A percentile compares a stretch with the other conserved stretches of the same genome.
Conservation (phyloP, 2,329 filamentous ascomycete species). For the Cladosporium sp. region DNA sequence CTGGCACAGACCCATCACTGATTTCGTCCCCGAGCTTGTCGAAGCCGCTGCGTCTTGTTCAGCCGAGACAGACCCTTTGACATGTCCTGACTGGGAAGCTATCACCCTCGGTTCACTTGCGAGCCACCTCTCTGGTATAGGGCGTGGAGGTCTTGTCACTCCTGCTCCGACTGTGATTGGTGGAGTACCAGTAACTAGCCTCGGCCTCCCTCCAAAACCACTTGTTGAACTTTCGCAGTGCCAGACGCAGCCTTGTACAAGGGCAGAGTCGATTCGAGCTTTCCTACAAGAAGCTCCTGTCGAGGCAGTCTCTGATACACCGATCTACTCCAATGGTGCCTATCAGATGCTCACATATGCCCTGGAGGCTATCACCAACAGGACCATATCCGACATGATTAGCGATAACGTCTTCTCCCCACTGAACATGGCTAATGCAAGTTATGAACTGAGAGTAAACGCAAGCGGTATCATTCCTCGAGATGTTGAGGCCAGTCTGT, state of each 20-base stretch:
- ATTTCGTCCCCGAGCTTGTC: constrained; percentile 41
- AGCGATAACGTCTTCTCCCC: constrained; percentile 38
- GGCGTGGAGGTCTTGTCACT: not conserved
- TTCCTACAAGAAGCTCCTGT: constrained; percentile 35
- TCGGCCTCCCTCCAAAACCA: constrained; percentile 9
- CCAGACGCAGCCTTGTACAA: constrained; percentile 31
- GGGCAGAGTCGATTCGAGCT: constrained; percentile 29
- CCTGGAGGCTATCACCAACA: constrained; percentile 42
- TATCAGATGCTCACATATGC: constrained; percentile 43
- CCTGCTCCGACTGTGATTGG: not conserved
- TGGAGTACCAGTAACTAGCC: not conserved
- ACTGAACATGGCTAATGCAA: constrained; percentile 36
- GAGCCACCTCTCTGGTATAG: constrained; percentile 44
- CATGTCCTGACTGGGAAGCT: constrained; percentile 43
- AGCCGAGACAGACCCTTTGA: constrained; percentile 27
- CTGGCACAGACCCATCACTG: constrained; percentile 41
- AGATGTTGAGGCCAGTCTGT: not conserved
- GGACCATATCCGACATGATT: constrained; percentile 38
- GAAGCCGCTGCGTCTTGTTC: constrained; percentile 22
- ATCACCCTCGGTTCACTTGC: constrained; percentile 46
- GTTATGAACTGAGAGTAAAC: constrained; percentile 10
- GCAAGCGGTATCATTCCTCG: constrained; percentile 34
- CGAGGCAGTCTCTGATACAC: constrained; percentile 41
- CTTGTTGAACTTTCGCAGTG: constrained; percentile 2
- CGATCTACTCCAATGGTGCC: constrained; percentile 48